Percentiles rank a stretch among this genome's conserved stretches.
Evolutionary conservation across 23 red algal genomes (phyloP).

Genomic region (Gracilaria vermiculophylla): DNA sequence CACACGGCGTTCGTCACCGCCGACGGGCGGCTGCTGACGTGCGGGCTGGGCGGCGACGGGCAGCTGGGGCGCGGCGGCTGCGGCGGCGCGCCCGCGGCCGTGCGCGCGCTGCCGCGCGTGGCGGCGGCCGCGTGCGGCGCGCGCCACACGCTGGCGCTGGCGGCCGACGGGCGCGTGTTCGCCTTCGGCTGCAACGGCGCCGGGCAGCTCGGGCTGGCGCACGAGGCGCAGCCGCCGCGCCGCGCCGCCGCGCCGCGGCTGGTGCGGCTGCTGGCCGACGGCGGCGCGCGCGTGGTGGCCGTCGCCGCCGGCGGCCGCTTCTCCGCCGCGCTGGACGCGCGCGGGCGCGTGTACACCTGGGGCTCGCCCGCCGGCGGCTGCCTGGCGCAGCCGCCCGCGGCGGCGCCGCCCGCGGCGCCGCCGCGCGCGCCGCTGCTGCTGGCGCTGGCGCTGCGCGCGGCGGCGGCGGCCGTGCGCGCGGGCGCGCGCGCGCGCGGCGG

Average conservation of each 20-base stretch:
- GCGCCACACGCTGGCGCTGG: constrained; percentile 17
- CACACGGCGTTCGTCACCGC: constrained; percentile 42
- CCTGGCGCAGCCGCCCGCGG: constrained; percentile 17
- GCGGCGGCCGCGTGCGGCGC: constrained; percentile 23
- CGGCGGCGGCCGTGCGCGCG: constrained; percentile 10
- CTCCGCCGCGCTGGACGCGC: constrained; percentile 38
- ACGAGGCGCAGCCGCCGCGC: background rate
- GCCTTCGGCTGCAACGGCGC: constrained; percentile 31
- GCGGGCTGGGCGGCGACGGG: constrained; percentile 26
- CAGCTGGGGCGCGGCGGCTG: too few relatives aligned
- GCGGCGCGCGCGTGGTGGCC: background rate
- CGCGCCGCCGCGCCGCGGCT: background rate
- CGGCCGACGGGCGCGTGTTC: constrained; percentile 31
- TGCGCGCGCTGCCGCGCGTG: background rate
- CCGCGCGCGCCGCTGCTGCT: background rate
- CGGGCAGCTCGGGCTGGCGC: constrained; percentile 42
- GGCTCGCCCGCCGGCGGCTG: constrained; percentile 11
- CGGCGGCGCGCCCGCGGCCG: too few relatives aligned
- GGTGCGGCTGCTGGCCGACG: background rate
- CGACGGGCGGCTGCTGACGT: constrained; percentile 7
- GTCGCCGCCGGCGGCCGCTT: constrained; percentile 56
- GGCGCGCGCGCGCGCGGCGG: background rate
- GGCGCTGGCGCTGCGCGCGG: background rate
- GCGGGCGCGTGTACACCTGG: constrained; percentile 52
- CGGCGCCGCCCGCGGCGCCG: background rate